phyloP scores from a whole-genome alignment of 2,329 filamentous ascomycete genomes.

The Phyllosticta paracitricarpa region DNA sequence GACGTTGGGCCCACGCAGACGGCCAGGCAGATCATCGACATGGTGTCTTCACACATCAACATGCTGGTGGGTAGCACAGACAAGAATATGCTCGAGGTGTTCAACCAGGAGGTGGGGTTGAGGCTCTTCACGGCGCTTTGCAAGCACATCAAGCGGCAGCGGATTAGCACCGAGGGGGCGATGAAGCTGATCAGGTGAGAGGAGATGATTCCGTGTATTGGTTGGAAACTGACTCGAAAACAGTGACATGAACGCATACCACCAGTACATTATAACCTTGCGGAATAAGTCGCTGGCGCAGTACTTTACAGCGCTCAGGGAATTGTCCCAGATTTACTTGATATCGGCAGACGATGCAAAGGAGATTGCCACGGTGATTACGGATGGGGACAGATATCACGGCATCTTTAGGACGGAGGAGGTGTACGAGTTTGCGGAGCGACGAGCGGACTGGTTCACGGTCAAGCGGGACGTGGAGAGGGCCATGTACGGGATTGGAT shows the following conservation, averaged over 20 bases:
- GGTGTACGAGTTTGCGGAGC: conserved; percentile 93
- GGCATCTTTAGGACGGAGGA: conserved; percentile 93
- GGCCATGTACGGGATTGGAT: conserved; percentile 95
- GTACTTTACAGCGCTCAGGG: conserved; percentile 85
- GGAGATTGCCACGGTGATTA: conserved; percentile 90
- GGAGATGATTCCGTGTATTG: not conserved
- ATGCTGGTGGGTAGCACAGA: conserved; percentile 94
- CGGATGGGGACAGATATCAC: conserved; percentile 78
- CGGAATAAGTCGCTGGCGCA: conserved; percentile 73
- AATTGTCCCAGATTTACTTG: conserved; percentile 90
- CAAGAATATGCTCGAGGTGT: conserved; percentile 96
- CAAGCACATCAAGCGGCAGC: conserved; percentile 95
- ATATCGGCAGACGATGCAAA: conserved; percentile 81
- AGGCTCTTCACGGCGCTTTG: conserved; percentile 85
- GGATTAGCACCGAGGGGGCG: conserved; percentile 79
- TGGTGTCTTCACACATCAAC: conserved; percentile 78
- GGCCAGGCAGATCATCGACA: conserved; percentile 68
- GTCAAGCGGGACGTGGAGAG: conserved; percentile 83
- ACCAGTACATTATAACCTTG: conserved; percentile 70
- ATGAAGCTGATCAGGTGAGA: conserved; percentile 70
- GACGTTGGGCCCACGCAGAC: conserved; percentile 70
- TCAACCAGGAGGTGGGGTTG: conserved; percentile 93
- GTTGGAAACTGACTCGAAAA: not conserved
- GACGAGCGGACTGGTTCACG: conserved; percentile 89
- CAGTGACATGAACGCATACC: conserved; percentile 92